phyloP scores from a whole-genome alignment of 1,139 yeast species.

The Candida freyschussii region DNA sequence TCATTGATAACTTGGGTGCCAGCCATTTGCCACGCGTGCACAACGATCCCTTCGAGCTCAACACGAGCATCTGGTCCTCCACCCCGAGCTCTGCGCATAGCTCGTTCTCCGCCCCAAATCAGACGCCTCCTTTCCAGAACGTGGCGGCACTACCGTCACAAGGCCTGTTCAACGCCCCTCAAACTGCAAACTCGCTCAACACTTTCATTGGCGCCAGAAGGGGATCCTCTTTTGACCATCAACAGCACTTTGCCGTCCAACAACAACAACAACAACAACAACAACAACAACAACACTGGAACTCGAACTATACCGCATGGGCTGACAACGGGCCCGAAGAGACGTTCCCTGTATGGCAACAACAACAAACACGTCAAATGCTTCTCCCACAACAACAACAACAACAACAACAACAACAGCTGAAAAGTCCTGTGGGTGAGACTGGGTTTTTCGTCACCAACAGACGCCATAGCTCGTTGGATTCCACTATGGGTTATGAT shows the following conservation, averaged over 20 bases:
- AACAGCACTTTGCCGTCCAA: constrained; percentile 8
- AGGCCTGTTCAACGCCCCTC: background rate
- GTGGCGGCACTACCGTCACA: constrained; percentile 1
- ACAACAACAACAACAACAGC: constrained; percentile 1
- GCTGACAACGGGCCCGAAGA: constrained; percentile 4
- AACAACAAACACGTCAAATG: background rate
- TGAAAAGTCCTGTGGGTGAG: background rate
- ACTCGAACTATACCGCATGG: too few relatives aligned
- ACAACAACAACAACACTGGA: constrained; percentile 5
- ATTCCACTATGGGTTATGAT: too few relatives aligned
- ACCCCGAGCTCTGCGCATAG: constrained; percentile 4
- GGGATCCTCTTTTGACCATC: constrained; percentile 14
- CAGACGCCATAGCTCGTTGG: too few relatives aligned
- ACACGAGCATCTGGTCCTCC: constrained; percentile 17
- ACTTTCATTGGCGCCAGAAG: constrained; percentile 12
- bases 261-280: constrained; percentile 1
- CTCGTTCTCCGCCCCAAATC: constrained; percentile 1
- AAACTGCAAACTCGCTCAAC: constrained; percentile 1
- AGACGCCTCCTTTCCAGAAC: background rate
- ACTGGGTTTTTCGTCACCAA: constrained; percentile 4
- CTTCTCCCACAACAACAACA: background rate
- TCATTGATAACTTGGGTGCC: too few relatives aligned
- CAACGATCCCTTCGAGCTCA: constrained; percentile 19
- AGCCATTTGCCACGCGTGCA: too few relatives aligned
- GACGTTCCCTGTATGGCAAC: constrained; percentile 4